These are phyloP conservation scores for Boletus sp. DNA, from an alignment of 768 basidiomycete species.

Conservation along the genomic window DNA sequence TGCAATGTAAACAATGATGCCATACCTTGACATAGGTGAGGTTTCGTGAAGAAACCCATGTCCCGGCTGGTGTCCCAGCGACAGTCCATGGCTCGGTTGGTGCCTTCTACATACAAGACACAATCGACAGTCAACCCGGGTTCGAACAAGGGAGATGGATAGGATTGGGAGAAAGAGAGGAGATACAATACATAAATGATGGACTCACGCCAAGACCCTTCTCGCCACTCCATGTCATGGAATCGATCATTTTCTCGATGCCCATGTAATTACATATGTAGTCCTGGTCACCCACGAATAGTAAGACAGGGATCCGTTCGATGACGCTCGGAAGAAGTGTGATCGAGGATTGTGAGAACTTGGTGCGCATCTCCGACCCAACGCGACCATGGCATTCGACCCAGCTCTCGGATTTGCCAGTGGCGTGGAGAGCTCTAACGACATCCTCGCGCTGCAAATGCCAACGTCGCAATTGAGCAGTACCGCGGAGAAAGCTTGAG, in stretches of 20 bases:
- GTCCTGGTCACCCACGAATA: conserved; percentile 96
- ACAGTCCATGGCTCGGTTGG: conserved; percentile 75
- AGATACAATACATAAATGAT: background rate
- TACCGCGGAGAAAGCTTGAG: background rate
- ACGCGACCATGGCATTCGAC: conserved; percentile 77
- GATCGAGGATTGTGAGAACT: conserved; percentile 63
- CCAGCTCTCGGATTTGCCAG: conserved; percentile 75
- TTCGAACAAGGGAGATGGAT: background rate
- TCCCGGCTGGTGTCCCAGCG: conserved; percentile 72
- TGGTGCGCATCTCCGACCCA: conserved; percentile 54
- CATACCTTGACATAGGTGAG: conserved; percentile 87
- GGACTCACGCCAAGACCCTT: conserved; percentile 76
- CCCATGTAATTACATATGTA: conserved; percentile 96
- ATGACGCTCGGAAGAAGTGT: conserved; percentile 75
- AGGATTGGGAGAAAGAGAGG: background rate
- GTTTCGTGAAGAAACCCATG: conserved; percentile 87
- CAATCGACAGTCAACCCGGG: background rate
- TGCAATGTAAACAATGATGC: background rate
- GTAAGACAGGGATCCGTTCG: conserved; percentile 75
- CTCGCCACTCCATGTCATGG: conserved; percentile 81
- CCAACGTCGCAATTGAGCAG: background rate
- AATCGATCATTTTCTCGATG: conserved; percentile 78
- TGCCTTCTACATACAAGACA: conserved; percentile 44
- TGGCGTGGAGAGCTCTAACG: conserved; percentile 77
- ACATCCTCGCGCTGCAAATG: conserved; percentile 70